Evolutionary conservation across 495 filamentous ascomycete genomes (phyloP).

Genomic region (Amniculicola lignicola): DNA sequence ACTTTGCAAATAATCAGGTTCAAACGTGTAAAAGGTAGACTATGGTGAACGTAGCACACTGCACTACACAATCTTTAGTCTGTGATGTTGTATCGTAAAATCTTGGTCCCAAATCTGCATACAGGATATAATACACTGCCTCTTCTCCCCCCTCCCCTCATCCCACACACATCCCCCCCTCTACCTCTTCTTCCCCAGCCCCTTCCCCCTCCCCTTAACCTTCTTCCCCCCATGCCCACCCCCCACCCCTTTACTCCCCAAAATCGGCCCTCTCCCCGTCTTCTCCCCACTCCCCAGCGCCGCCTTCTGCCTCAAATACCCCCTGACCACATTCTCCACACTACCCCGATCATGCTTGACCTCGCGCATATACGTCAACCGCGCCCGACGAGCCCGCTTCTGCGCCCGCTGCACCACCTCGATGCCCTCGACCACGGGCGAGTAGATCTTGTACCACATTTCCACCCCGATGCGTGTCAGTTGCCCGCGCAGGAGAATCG

Average conservation of each 20-base stretch:
- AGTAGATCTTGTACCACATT: conserved; percentile 95
- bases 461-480: conserved; percentile 84
- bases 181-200: conserved; percentile 4
- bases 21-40: too few species aligned
- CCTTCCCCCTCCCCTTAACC: conserved; percentile 35
- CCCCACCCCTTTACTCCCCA: conserved; percentile 21
- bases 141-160: neutral
- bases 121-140: neutral
- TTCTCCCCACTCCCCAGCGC: conserved; percentile 43
- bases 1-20: too few species aligned
- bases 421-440: conserved; percentile 80
- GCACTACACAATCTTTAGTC: too few species aligned
- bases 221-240: conserved; percentile 25
- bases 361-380: conserved; percentile 84
- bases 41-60: too few species aligned
- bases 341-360: conserved; percentile 67
- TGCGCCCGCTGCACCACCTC: conserved; percentile 85
- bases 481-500: conserved; percentile 77
- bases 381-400: conserved; percentile 82
- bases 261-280: conserved; percentile 9
- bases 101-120: too few species aligned
- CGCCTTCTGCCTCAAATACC: conserved; percentile 62
- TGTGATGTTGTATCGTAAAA: too few species aligned
- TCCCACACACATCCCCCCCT: neutral
- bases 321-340: conserved; percentile 67